These are phyloP conservation scores for Hypoxylon intermedium DNA, from an alignment of 495 filamentous ascomycete species.

Conservation along the genomic window DNA sequence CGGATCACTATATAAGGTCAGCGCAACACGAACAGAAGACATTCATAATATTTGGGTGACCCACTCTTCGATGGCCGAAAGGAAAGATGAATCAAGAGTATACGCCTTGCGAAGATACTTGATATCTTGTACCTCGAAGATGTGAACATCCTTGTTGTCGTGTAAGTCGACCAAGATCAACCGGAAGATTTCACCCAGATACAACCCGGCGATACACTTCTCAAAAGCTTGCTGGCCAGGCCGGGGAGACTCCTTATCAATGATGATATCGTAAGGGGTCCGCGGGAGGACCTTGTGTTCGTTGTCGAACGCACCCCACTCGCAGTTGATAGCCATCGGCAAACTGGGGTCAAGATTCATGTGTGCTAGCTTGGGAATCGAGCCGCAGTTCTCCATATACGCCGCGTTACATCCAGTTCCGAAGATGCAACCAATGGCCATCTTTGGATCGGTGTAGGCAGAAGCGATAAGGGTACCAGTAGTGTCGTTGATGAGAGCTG, in stretches of 20 bases:
- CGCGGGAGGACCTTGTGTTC: slow-evolving; percentile 91
- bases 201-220: slow-evolving; percentile 97
- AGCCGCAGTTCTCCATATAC: slow-evolving; percentile 93
- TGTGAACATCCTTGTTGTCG: slow-evolving; percentile 73
- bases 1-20: slow-evolving; percentile 67
- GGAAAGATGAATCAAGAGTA: slow-evolving; percentile 87
- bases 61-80: slow-evolving; percentile 91
- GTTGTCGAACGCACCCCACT: slow-evolving; percentile 98
- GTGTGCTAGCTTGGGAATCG: slow-evolving; percentile 91
- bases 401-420: slow-evolving; percentile 98
- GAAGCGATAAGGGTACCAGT: slow-evolving; percentile 99
- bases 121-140: slow-evolving; percentile 86
- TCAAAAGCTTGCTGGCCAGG: slow-evolving; percentile 96
- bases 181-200: slow-evolving; percentile 94
- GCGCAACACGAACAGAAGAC: slow-evolving; percentile 2
- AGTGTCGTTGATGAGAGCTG: slow-evolving; percentile 95
- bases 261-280: slow-evolving; percentile 81
- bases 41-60: slow-evolving; percentile 22
- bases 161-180: slow-evolving; percentile 86
- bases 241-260: slow-evolving; percentile 91
- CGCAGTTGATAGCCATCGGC: slow-evolving; percentile 98
- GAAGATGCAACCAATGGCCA: slow-evolving; percentile 98
- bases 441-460: slow-evolving; percentile 86
- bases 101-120: slow-evolving; percentile 80
- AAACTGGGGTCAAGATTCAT: slow-evolving; percentile 88